A percentile compares a stretch with the other conserved stretches of the same genome.
These are phyloP conservation scores for Ammopiptanthus mongolicus DNA, from an alignment of 306 rosid genomes.

Conservation along the genomic window DNA sequence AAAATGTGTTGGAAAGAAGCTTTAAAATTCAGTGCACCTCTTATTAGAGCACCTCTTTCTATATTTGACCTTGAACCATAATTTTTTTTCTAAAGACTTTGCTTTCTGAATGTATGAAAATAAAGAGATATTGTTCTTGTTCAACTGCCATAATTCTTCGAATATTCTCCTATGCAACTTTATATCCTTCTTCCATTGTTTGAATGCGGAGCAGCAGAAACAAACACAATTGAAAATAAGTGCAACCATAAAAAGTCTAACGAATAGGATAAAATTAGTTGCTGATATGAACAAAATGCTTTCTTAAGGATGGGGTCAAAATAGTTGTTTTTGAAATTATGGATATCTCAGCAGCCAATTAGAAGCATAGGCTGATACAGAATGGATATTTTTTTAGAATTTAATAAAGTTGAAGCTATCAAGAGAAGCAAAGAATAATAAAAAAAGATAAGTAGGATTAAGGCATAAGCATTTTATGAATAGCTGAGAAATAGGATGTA, in stretches of 20 bases:
- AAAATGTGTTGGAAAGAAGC: too few species aligned
- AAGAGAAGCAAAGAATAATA: not conserved
- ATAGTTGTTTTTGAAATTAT: not conserved
- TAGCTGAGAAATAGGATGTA: too few species aligned
- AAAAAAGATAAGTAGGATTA: slow-evolving; percentile 6
- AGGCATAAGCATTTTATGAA: too few species aligned
- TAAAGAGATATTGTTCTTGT: not conserved
- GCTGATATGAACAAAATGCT: slow-evolving; percentile 9
- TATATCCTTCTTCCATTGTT: not conserved
- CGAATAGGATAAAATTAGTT: not conserved
- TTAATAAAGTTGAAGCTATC: not conserved
- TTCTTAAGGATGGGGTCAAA: slow-evolving; percentile 11
- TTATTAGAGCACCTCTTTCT: too few species aligned
- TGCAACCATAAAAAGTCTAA: not conserved
- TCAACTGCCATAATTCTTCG: slow-evolving; percentile 12
- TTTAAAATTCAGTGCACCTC: too few species aligned
- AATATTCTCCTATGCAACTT: slow-evolving; percentile 18
- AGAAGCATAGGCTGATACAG: not conserved
- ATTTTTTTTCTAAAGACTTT: too few species aligned
- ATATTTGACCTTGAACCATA: too few species aligned
- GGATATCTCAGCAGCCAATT: not conserved
- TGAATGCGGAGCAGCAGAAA: not conserved
- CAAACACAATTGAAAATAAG: not conserved
- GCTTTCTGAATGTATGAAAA: too few species aligned
- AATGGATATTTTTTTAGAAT: not conserved